Evolutionary conservation across 2,329 filamentous ascomycete species (phyloP), one percentile per base, ranked within the genome.

Genomic region (Claviceps sp.): DNA sequence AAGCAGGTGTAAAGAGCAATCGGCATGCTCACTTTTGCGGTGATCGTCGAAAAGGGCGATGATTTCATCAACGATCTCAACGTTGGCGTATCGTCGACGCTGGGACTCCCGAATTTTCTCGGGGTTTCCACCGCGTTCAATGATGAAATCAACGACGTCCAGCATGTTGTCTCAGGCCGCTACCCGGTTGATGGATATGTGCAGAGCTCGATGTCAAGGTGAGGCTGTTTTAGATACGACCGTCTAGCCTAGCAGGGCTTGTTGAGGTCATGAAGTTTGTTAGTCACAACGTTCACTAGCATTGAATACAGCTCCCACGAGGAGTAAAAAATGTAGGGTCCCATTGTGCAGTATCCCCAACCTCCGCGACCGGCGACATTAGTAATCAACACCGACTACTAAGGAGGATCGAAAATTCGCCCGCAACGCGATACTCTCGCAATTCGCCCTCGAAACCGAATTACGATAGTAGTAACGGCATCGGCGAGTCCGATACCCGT

Each of bases 51-150:
- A 96, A 64, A 94, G 73, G 22, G 77, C 77, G 65, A 96, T 93
- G 54, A 97, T 82, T 71, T 95, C 85, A 72, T 98, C 91, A 26
- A 98, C 91, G 47, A 85, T 75, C 64, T 88, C 86, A 62, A 89
- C 86, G 14, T 83, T 77, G 47, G 88, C 90, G 73, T 82, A 79
- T 60, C 93, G 83, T 64, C 82, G 83, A 60, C 85, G 80, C 71
- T 98, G 93, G 57, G 86, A 93, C 68, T 96, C 88, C 68, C 86
- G 86, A 69, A 98, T 93, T 72, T 83, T 84, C 65, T 95, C 85
- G 16, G 89, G 88, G 71, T 97, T 82, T 60, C 93, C 93, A 59
- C 91, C 93, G 61, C 89, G 86, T 69, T 96, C 88, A 65, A 79
- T 71, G 63, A 91, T 84, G 66, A 91, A 88, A 65, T 90, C 86